A percentile compares a stretch with the other conserved stretches of the same genome.
phyloP scores from a whole-genome alignment of 768 basidiomycete genomes.

The Brasilioporus rufonigricans region DNA sequence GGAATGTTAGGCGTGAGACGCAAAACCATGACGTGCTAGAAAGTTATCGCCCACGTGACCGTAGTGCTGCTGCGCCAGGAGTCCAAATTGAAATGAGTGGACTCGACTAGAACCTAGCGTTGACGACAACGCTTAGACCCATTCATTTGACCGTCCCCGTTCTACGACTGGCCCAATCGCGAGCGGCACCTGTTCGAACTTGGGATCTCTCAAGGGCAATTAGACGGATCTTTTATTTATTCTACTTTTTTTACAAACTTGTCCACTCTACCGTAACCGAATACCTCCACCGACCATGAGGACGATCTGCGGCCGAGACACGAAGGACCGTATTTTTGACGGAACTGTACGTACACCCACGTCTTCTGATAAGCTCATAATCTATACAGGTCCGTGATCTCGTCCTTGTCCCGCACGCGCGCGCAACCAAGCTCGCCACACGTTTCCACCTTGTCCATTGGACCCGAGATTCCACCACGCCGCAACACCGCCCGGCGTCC shows the following conservation, averaged over 20 bases:
- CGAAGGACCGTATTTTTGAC: no score
- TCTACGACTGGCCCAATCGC: no score
- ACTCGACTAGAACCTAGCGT: not conserved
- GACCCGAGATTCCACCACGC: constrained; percentile 1
- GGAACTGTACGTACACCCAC: not conserved
- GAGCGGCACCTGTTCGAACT: no score
- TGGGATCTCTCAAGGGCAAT: constrained; percentile 2
- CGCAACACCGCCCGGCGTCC: constrained; percentile 1
- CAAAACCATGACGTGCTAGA: no score
- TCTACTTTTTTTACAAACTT: not conserved
- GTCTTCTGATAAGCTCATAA: not conserved
- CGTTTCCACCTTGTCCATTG: not conserved
- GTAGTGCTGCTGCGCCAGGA: no score
- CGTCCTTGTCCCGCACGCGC: not conserved
- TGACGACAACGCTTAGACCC: no score
- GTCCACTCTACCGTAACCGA: no score
- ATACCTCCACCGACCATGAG: not conserved
- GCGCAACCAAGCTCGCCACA: not conserved
- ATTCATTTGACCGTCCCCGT: no score
- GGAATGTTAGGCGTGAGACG: no score
- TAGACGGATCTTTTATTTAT: not conserved
- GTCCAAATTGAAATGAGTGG: not conserved
- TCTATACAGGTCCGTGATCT: not conserved
- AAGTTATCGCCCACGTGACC: no score
- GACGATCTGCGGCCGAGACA: not conserved